These are phyloP conservation scores for Aureobasidium sp. DNA, from an alignment of 2,329 filamentous ascomycete species.

Conservation along the genomic window DNA sequence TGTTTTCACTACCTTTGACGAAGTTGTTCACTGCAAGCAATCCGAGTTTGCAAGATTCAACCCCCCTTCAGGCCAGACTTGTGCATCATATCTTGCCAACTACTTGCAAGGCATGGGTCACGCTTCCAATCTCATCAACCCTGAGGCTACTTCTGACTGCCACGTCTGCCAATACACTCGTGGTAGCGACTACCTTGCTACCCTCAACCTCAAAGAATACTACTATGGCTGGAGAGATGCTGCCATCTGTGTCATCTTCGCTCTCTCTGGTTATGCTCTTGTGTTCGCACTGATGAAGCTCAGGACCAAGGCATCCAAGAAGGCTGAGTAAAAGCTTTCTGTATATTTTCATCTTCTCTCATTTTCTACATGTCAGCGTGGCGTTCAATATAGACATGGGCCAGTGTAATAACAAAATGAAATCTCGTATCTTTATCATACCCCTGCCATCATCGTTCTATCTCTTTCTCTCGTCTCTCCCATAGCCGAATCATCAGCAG, in stretches of 20 bases:
- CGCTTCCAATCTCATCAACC: conserved; percentile 47
- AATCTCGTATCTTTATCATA: neutral
- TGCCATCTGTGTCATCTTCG: conserved; percentile 50
- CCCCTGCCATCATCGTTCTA: neutral
- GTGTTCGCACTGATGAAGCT: conserved; percentile 37
- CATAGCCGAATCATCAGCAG: neutral
- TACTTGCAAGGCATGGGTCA: conserved; percentile 44
- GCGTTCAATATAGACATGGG: neutral
- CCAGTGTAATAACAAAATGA: neutral
- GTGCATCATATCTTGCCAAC: conserved; percentile 45
- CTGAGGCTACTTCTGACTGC: conserved; percentile 47
- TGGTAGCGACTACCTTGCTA: conserved; percentile 52
- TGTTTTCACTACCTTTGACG: conserved; percentile 33
- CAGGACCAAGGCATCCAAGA: conserved; percentile 33
- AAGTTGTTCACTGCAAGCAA: conserved; percentile 29
- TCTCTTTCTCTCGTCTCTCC: neutral
- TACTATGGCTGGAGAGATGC: conserved; percentile 60
- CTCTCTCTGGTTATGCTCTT: conserved; percentile 43
- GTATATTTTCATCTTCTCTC: neutral
- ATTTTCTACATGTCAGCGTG: neutral
- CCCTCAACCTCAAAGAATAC: conserved; percentile 51
- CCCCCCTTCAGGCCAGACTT: conserved; percentile 45
- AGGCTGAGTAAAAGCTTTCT: conserved; percentile 24
- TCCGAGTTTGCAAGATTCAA: conserved; percentile 35
- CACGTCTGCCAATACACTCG: conserved; percentile 51